Evolutionary conservation across 2,329 filamentous ascomycete species (phyloP).

Genomic region (Neofusicoccum sp.): DNA sequence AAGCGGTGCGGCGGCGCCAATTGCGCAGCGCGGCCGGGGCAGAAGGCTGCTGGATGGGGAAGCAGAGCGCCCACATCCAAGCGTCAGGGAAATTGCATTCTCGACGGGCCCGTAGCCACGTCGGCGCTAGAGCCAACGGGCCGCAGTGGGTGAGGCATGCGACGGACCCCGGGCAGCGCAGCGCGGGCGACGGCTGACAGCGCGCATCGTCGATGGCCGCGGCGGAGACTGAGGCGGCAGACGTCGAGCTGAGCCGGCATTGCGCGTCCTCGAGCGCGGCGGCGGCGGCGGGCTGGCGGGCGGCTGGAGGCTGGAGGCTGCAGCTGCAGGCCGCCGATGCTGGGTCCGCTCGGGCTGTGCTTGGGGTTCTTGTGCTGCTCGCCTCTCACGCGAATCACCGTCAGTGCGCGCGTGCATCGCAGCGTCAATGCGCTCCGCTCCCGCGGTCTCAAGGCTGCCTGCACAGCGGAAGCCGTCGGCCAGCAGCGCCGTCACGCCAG

Average conservation of each 20-base stretch:
- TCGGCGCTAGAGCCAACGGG: constrained; percentile 12
- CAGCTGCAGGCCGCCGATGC: background rate
- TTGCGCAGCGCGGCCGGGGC: too few species aligned
- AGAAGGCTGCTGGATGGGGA: constrained; percentile 14
- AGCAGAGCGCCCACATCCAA: constrained; percentile 8
- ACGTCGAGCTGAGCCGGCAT: background rate
- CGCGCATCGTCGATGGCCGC: constrained; percentile 2
- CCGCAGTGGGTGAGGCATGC: constrained; percentile 9
- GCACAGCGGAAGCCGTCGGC: background rate
- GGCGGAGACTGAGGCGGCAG: background rate
- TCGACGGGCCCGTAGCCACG: background rate
- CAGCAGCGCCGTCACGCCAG: background rate
- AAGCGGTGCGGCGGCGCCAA: constrained; percentile 1
- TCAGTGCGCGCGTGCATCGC: background rate
- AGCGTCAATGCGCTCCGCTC: background rate
- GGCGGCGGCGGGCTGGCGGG: background rate
- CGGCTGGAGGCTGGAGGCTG: background rate
- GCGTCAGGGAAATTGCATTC: constrained; percentile 18
- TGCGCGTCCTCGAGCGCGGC: background rate
- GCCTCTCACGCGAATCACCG: constrained; percentile 5
- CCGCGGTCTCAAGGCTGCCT: background rate
- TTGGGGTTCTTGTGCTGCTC: background rate
- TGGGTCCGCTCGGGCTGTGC: background rate
- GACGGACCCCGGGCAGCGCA: background rate
- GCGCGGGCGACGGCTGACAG: background rate